Base-by-base conservation (phyloP, 192 early-diverging fungal genomes). In the Gigaspora rosea region DNA sequence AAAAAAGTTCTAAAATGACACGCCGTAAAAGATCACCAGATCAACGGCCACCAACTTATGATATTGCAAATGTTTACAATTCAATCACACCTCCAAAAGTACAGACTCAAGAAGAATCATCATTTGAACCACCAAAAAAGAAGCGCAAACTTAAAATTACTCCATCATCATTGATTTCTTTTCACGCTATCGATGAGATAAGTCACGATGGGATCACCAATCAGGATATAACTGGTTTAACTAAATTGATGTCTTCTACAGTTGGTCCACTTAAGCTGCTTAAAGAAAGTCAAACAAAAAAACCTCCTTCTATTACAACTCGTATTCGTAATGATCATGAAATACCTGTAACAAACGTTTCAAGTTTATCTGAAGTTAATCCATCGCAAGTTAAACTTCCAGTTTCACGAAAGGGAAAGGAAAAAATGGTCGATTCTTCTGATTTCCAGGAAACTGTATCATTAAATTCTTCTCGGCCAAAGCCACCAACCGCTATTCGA, bases 1-100 rank as follows among this genome's bases (percentile, higher is more conserved):
- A n/a, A 18, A 41, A 41, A 41, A 41, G 41, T 41, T 7, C 7
- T 41, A 41, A 41, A 41, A 41, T 7, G 41, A 41, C 41, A 41
- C 52, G 52, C 18, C 15, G 12, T 18, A 56, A 56, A 56, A 13
- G 52, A 18, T 56, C 52, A 4, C 18, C 13, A 18, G 52, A 56
- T 15, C 52, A 66, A 46, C 64, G 64, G 8, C 64, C 64, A 20
- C 64, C 36, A n/a, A 36, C 64, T 41, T 66, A 46, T 66, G 27
- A 16, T 66, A 16, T 41, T 12, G 64, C n/a, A 4, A 36, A 66
- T n/a, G 18, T 46, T n/a, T 66, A n/a, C 36, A 36, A 66, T 18
- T 56, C 52, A 56, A 56, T 56, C 18, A 5, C 52, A 18, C 52
- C 12, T 5, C 18, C 52, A 8, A 62, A 62, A 33, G 59, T 32